Base-by-base conservation (phyloP, 148 eudicot genomes). In the Rhododendron griersonianum region DNA sequence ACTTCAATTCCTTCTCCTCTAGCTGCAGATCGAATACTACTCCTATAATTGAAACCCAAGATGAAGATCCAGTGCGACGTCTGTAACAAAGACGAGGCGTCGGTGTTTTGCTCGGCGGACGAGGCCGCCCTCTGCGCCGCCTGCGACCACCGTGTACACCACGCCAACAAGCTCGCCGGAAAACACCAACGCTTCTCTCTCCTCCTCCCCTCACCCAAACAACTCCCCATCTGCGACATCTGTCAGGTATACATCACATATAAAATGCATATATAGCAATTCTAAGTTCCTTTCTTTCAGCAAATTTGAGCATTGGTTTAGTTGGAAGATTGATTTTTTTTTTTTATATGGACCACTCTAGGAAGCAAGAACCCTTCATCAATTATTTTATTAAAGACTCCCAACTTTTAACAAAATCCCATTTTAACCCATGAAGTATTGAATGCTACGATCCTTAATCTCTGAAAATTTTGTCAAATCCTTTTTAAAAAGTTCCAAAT, bases 11-110 rank as follows among this genome's bases (percentile, higher is more conserved):
- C 71, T 30, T 30, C 76, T 33, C 39, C 16, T 71, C 74, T 41
- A 41, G 44, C 44, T 71, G 18, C 15, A 30, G 19, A 71, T 71
- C 21, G 4, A 30, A 13, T 30, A 30, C 30, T 30, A 30, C 14
- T 28, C 14, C 39, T 30, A 28, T 71, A 23, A 25, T 71, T 71
- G 47, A 19, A 75, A 6, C 7, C 4, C 79, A 48, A 33, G 71
- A 91, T 92, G 94, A 92, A 91, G 91, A 89, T 92, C 81, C 90
- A 87, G 59, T 92, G 94, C 87, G 92, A 91, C 88, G 91, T 92
- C 28, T 92, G 94, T 55, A 57, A 69, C 81, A 83, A 87, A 51
- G 85, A 89, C 10, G 91, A 89, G 47, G 94, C 92, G 4, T 84
- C 89, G 16, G 86, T 92, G 9, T 91, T 84, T 79, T 92, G 92